Evolutionary conservation across 108 stramenopile genomes (phyloP), one percentile per base, ranked within the genome.

Genomic region (Parietichytrium sp.): DNA sequence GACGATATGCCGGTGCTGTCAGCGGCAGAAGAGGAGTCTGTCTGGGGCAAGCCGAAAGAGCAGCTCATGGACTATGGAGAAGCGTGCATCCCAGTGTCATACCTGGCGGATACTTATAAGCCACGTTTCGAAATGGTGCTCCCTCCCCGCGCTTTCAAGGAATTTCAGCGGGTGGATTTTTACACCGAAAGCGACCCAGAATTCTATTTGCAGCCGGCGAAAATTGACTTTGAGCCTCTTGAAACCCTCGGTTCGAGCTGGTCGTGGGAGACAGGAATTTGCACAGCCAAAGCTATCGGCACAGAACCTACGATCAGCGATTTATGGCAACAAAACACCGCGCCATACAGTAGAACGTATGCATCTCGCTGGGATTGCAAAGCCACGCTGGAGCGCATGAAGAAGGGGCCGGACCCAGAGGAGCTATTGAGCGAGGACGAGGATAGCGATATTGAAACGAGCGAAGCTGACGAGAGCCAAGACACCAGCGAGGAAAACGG

Each of bases 351-450:
- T n/a, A 0, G 0, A 10, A 38, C 18, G 42, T n/a, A 45, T 16
- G 6, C 33, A 0, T 72, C 42, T 6, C 42, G 36, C 38, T 72
- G 61, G 61, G 29, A 12, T 0, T 6, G 20, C 8, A 42, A 72
- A 33, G 20, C 1, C 13, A 6, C 20, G 4, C 2, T 6, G 10
- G 8, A 6, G 15, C 6, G 8, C 6, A n/a, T 72, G 0, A 10
- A 45, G 10, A 12, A 36, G 20, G 61, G 61, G 16, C 3, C 61
- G 12, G n/a, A 42, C 13, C 20, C 36, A 25, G 61, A 72, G 45
- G 61, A 72, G 38, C 38, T 45, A 25, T 42, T 72, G 8, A 72
- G 61, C 42, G 61, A 72, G 15, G 61, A 72, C 61, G 61, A 72
- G 20, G 61, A 72, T 2, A 42, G 45, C 23, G 61, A 72, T 2